Base-by-base conservation (phyloP, 2,329 filamentous ascomycete species). In the Pseudofabraea citricarpa region DNA sequence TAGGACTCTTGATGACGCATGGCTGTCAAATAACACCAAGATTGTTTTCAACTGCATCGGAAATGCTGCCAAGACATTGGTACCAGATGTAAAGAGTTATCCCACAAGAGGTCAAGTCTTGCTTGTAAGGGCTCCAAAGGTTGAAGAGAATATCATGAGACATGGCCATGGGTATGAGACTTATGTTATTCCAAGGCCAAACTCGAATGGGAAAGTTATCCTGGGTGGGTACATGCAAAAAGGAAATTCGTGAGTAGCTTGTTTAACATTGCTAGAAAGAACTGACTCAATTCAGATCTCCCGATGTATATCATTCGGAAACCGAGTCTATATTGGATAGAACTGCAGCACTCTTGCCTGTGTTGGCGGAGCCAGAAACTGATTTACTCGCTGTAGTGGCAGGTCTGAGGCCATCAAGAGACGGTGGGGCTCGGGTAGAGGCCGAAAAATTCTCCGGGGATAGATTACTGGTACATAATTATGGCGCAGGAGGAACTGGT, bases 361-460 rank as follows among this genome's bases (percentile, higher is more conserved):
- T 27, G 8, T 13, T 27, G 24, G 13, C 8, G 13, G 24, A 27
- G 8, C 24, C 8, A 13, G 24, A 27, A 13, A 27, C 24, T 27
- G 13, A 13, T 8, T 8, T 27, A 8, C 8, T 27, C 24, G 13
- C 24, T 8, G 24, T 27, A 8, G 24, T 27, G 6, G 81, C 85
- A 24, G 81, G 81, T 2, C 53, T 85, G 45, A 67, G 81, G 41
- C 81, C 41, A 26, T 22, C 20, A 5, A 35, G 41, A 26, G 29
- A 36, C 10, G 41, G 54, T 13, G 60, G 60, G 4, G 45, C 57
- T 15, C 49, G 60, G 23, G 47, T 61, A 6, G 58, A 60, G 41
- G 35, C 55, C 0, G 66, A 61, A 33, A 40, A 24, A 15, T 53
- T 36, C 13, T 8, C 8, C 8, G 41, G 46, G 3, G 41, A 27